Base-by-base conservation (phyloP, 306 rosid species). In the Medicago lupulina region DNA sequence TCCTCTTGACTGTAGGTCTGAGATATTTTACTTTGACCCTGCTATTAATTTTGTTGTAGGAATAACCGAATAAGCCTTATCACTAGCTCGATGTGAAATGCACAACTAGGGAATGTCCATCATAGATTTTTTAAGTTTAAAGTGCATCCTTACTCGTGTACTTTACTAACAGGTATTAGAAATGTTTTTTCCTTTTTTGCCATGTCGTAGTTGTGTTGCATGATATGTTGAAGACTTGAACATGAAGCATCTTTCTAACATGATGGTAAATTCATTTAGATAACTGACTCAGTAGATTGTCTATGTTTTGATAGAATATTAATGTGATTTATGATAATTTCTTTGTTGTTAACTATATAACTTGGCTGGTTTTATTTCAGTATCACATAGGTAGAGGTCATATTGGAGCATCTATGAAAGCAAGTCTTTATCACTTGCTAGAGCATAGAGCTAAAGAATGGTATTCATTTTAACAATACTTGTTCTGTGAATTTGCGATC, bases 351-450 rank as follows among this genome's bases (percentile, higher is more conserved):
- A 43, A 28, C 25, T 38, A n/a, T 57, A 55, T 79, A 55, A 28
- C 63, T 51, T 71, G 72, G 77, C 65, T 16, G 79, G 68, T 36
- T 66, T 60, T 75, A 60, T 55, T 79, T 71, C 89, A 92, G 97
- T 90, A 89, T 84, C 97, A 95, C 83, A 78, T 95, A 80, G 99
- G 97, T 83, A 93, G 97, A 84, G 96, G 96, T 62, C 97, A 95
- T 79, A 79, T 92, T 70, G 97, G 97, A 62, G 85, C 85, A 39
- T 57, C 97, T 18, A 90, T 95, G 96, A 90, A 86, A 71, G 89
- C 97, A 36, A 90, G 88, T 16, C 96, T 95, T 54, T 89, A 88
- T 85, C 75, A 85, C 85, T 77, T 95, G 77, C 77, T 95, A 86
- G 96, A 89, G 83, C 96, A 85, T 41, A 87, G 98, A 83, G 92